Evolutionary conservation across 768 basidiomycete genomes (phyloP).

Genomic region (Rhizopogon rudus): DNA sequence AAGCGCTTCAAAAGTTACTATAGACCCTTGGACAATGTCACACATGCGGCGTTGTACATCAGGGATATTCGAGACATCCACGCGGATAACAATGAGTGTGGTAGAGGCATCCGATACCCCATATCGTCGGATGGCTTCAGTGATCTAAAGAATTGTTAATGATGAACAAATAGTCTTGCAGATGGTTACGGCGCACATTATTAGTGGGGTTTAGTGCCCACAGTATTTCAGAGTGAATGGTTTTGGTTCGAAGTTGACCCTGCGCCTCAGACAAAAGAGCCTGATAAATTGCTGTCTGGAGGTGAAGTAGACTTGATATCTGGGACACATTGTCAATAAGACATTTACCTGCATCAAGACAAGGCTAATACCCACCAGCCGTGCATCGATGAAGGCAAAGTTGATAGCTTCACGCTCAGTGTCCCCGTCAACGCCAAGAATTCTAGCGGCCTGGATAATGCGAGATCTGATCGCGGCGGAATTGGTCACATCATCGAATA

Average conservation of each 20-base stretch:
- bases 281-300: conserved; percentile 82
- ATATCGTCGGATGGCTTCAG: conserved; percentile 82
- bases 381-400: conserved; percentile 88
- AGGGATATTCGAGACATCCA: conserved; percentile 38
- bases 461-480: conserved; percentile 53
- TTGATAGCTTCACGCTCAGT: conserved; percentile 73
- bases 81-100: conserved; percentile 67
- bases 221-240: conserved; percentile 89
- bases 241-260: conserved; percentile 68
- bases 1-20: conserved; percentile 43
- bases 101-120: conserved; percentile 68
- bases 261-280: conserved; percentile 67
- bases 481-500: conserved; percentile 67
- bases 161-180: not conserved
- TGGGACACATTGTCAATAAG: conserved; percentile 25
- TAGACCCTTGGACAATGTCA: conserved; percentile 51
- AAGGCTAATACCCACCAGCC: conserved; percentile 48
- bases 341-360: not conserved
- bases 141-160: conserved; percentile 53
- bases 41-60: conserved; percentile 52
- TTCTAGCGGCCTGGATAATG: conserved; percentile 65
- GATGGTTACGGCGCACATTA: conserved; percentile 47
- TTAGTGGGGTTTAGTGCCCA: conserved; percentile 83
- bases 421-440: conserved; percentile 57
- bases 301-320: conserved; percentile 78